Conservation (phyloP, 306 rosid species). For the Vigna radiata region DNA sequence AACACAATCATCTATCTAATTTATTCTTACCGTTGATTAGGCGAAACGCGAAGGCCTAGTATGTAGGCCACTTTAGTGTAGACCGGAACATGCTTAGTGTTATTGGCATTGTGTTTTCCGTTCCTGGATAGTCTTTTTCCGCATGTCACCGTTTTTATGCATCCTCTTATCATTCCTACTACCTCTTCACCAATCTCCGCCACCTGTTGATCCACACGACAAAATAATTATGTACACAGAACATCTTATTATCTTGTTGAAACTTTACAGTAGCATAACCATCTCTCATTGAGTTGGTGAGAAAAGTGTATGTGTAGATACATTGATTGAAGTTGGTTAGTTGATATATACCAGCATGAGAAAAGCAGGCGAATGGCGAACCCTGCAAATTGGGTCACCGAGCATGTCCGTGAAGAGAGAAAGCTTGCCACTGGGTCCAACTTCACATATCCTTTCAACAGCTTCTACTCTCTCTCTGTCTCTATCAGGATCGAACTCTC, state of each 20-base stretch:
- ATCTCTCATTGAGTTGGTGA: not conserved
- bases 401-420: constrained; percentile 83
- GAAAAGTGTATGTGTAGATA: not conserved
- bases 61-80: constrained; percentile 83
- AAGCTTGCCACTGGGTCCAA: constrained; percentile 77
- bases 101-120: constrained; percentile 31
- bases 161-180: constrained; percentile 92
- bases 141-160: constrained; percentile 91
- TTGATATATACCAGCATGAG: constrained; percentile 77
- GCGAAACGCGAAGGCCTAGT: constrained; percentile 94
- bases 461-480: constrained; percentile 68
- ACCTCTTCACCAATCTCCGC: constrained; percentile 76
- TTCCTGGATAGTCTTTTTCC: constrained; percentile 67
- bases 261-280: not conserved
- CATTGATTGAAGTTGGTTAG: not conserved
- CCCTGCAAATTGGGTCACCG: constrained; percentile 97
- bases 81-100: constrained; percentile 59
- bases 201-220: constrained; percentile 54
- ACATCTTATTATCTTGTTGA: not conserved
- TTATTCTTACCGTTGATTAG: constrained; percentile 66
- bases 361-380: constrained; percentile 93
- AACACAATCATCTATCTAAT: not conserved
- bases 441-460: constrained; percentile 83
- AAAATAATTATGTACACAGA: not conserved
- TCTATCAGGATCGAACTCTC: constrained; percentile 59